Evolutionary conservation across 2,329 filamentous ascomycete genomes (phyloP).

Genomic region (Fusarium gaditjirri): DNA sequence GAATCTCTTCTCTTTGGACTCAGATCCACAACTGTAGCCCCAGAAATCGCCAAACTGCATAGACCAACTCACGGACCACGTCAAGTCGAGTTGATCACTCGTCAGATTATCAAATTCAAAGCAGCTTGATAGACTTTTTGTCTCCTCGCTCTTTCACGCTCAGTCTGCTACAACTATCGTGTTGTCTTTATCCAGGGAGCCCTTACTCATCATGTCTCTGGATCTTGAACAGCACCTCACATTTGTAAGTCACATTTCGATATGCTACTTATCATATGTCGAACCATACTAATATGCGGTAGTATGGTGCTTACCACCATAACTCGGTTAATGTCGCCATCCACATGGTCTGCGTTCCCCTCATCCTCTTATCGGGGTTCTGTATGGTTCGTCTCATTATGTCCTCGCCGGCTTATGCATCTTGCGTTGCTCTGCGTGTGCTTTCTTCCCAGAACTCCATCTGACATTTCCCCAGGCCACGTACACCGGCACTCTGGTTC

Average conservation of each 20-base stretch:
- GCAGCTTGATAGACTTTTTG: conserved; percentile 17
- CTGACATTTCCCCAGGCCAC: conserved; percentile 59
- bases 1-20: neutral
- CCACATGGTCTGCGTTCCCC: conserved; percentile 82
- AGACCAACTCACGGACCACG: conserved; percentile 20
- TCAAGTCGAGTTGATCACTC: conserved; percentile 8
- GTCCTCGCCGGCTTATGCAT: conserved; percentile 3
- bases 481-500: conserved; percentile 71
- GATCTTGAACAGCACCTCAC: conserved; percentile 84
- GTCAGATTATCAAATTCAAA: conserved; percentile 18
- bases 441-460: neutral
- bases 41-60: conserved; percentile 15
- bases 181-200: conserved; percentile 21
- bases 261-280: neutral
- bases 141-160: conserved; percentile 7
- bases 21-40: conserved; percentile 30
- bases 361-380: conserved; percentile 77
- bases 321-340: conserved; percentile 81
- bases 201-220: conserved; percentile 65
- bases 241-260: conserved; percentile 69
- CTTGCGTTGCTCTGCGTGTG: neutral
- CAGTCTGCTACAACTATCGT: neutral
- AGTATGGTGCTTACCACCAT: conserved; percentile 89
- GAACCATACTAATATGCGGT: conserved; percentile 27
- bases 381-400: conserved; percentile 69